Evolutionary conservation across 2,329 filamentous ascomycete genomes (phyloP), one percentile per base, ranked within the genome.

Genomic region (Xylaria sp.): DNA sequence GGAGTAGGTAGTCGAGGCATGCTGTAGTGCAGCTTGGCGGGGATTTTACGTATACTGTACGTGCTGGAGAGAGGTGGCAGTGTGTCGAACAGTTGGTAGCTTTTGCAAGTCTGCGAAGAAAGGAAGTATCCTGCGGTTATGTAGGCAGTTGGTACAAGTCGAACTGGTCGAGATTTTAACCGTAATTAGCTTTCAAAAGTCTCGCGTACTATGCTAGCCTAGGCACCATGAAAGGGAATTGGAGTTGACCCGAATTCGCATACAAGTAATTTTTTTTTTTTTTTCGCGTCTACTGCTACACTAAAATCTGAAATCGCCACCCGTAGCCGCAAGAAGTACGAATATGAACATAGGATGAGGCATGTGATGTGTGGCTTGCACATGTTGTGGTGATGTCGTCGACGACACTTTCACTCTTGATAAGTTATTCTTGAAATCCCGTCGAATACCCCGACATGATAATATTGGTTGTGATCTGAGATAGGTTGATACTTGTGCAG

Each of bases 401-500:
- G 50, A 53, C 13, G 34, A 64, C 20, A 60, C 48, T 46, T 39
- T 57, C 41, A 60, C n/a, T 57, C 45, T 62, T 53, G 36, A 39
- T 15, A 39, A 39, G 41, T 43, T 32, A 55, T 57, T 58, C n/a
- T 39, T n/a, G 45, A 57, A 59, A 52, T 55, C 43, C 23, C 48
- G 63, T 61, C 43, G 34, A 43, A 66, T n/a, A 41, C 20, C 41
- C 28, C 41, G n/a, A n/a, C n/a, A n/a, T n/a, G n/a, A n/a, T n/a
- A n/a, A 60, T 50, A 58, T 63, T 64, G 56, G 63, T 36, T 56
- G 45, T 61, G 25, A 23, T 57, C 20, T 57, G 56, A 48, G 34
- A 55, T 58, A 43, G 53, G 25, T 18, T 41, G 41, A 63, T 61
- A 63, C 18, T 56, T 57, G 53, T 46, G 61, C 66, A 64, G 64